Conservation (phyloP, 345 rosid species). For the Ailanthus altissimus region DNA sequence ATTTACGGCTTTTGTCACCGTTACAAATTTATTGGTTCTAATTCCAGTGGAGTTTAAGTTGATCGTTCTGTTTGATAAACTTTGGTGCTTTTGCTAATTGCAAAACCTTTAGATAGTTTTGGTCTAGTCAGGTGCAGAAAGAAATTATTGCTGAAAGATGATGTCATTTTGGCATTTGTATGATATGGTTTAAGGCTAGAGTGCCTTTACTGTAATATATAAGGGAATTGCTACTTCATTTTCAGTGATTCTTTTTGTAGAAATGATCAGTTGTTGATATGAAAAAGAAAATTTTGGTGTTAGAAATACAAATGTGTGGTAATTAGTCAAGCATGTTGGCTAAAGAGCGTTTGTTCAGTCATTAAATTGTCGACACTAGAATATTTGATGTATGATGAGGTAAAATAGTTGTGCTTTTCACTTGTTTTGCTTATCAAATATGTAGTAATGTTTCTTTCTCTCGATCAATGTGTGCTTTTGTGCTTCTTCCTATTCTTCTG, state of each 20-base stretch:
- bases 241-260: background rate
- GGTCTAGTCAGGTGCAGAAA: background rate
- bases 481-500: background rate
- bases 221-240: background rate
- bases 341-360: background rate
- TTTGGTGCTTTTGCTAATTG: background rate
- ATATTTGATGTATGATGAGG: background rate
- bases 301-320: background rate
- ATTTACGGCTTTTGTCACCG: background rate
- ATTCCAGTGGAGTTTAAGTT: background rate
- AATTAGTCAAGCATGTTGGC: slow-evolving; percentile 2
- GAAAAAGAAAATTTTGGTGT: background rate
- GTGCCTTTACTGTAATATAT: background rate
- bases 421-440: background rate
- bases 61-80: background rate
- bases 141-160: background rate
- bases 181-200: background rate
- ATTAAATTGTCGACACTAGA: background rate
- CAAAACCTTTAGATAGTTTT: background rate
- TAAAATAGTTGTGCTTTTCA: background rate
- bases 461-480: background rate
- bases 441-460: background rate
- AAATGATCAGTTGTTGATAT: background rate
- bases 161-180: background rate
- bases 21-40: background rate